Evolutionary conservation across 2,329 filamentous ascomycete genomes (phyloP), one percentile per base, ranked within the genome.

Genomic region (Dothistroma septosporum): DNA sequence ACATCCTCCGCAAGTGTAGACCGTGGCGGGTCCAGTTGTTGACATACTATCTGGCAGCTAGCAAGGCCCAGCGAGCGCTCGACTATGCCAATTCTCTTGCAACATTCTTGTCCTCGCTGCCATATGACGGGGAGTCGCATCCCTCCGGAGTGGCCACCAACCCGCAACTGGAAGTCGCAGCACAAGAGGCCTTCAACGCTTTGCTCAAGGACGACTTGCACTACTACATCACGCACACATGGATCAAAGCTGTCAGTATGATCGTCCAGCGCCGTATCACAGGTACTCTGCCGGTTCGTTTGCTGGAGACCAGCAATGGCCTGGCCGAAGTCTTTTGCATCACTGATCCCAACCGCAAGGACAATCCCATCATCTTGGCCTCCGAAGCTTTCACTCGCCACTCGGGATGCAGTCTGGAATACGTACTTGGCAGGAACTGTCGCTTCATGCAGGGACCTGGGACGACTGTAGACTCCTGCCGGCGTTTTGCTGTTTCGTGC

Each of bases 311-410:
- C 12, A 89, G 87, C 0, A 87, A 91, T 70, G 88, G 88, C 0
- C 72, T 92, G 60, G 89, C 87, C 0, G 88, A 92, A 70, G 88
- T 90, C 0, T 92, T 91, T 67, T 92, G 88, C 70, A 74, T 92
- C 59, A 89, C 87, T 0, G 89, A 92, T 70, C 88, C 89, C 10
- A 88, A 86, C 0, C 78, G 87, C 59, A 78, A 81, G 1, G 89
- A 91, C 62, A 90, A 91, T 69, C 89, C 88, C 0, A 89, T 91
- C 62, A 84, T 91, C 1, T 90, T 91, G 73, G 87, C 87, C 7
- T 91, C 87, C 2, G 85, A 90, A 79, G 88, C 89, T 73, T 92
- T 91, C 67, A 83, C 90, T 66, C 82, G 83, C 47, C 89, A 87
- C 7, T 91, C 88, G 0, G 87, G 91, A 65, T 91, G 91, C 69